A percentile compares a stretch with the other conserved stretches of the same genome.
Conservation (phyloP, 352 stramenopile genomes). For the Phytopythium kandeliae region DNA sequence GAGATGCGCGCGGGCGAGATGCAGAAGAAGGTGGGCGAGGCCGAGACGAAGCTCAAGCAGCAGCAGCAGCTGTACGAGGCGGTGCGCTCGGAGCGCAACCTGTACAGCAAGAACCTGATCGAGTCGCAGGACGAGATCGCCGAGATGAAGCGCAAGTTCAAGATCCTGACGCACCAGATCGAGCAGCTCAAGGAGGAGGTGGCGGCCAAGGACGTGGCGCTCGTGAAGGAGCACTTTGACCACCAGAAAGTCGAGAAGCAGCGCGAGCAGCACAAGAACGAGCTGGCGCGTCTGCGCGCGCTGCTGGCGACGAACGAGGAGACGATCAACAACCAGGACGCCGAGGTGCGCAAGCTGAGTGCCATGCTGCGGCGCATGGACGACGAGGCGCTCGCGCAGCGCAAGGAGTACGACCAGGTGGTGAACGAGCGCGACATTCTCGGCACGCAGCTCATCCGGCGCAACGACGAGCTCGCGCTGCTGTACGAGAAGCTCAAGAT, state of each 20-base stretch:
- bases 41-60: constrained; percentile 94
- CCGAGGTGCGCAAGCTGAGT: constrained; percentile 91
- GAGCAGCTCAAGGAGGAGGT: constrained; percentile 97
- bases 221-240: constrained; percentile 96
- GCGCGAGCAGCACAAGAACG: constrained; percentile 91
- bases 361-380: constrained; percentile 92
- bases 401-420: constrained; percentile 95
- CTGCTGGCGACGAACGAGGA: constrained; percentile 88
- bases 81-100: constrained; percentile 91
- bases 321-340: constrained; percentile 93
- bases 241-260: constrained; percentile 94
- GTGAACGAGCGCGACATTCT: constrained; percentile 97
- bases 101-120: constrained; percentile 96
- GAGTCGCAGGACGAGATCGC: constrained; percentile 95
- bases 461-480: constrained; percentile 95
- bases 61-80: constrained; percentile 96
- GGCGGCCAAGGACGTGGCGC: constrained; percentile 90
- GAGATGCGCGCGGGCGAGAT: constrained; percentile 80
- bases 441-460: constrained; percentile 94
- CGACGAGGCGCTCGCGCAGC: constrained; percentile 90
- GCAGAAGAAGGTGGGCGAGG: constrained; percentile 87
- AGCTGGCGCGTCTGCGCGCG: constrained; percentile 87
- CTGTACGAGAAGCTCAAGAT: constrained; percentile 98
- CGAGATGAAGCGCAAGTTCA: constrained; percentile 97
- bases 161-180: constrained; percentile 95